Evolutionary conservation across 371 early-diverging fungal species (phyloP).

Genomic region (Syncephalastrum monosporum): DNA sequence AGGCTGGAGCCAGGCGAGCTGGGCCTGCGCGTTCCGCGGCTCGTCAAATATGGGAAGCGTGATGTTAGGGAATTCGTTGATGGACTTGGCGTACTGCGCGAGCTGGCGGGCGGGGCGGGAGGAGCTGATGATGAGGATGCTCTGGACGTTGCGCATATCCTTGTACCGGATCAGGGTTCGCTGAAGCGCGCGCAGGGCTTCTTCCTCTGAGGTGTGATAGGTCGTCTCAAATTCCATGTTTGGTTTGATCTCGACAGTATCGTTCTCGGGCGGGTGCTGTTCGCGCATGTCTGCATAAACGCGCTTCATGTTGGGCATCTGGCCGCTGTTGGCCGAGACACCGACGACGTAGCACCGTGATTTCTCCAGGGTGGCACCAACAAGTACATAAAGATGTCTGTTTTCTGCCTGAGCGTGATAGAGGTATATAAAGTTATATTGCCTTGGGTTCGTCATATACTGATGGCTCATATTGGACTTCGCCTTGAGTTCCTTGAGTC

Average conservation of each 20-base stretch:
- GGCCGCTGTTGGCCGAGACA: constrained; percentile 56
- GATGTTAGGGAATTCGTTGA: constrained; percentile 70
- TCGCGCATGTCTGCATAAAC: constrained; percentile 27
- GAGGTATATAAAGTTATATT: constrained; percentile 64
- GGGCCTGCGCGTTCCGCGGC: constrained; percentile 33
- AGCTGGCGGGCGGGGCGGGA: constrained; percentile 48
- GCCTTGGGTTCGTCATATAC: constrained; percentile 43
- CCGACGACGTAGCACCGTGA: constrained; percentile 75
- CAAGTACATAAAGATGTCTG: constrained; percentile 76
- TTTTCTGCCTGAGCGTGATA: constrained; percentile 68
- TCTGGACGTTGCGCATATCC: constrained; percentile 63
- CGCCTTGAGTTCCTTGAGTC: constrained; percentile 56
- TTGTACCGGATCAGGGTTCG: constrained; percentile 57
- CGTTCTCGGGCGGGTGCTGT: constrained; percentile 8
- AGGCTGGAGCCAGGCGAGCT: constrained; percentile 83
- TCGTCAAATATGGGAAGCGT: constrained; percentile 42
- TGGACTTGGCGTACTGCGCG: constrained; percentile 48
- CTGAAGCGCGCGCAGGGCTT: constrained; percentile 55
- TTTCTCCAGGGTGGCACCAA: constrained; percentile 53
- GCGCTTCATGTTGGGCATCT: constrained; percentile 71
- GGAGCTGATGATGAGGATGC: constrained; percentile 69
- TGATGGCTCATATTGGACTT: constrained; percentile 24
- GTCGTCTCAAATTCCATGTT: constrained; percentile 49
- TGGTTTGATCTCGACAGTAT: constrained; percentile 47
- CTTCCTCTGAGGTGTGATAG: constrained; percentile 49